These are phyloP conservation scores for Paspalum vaginatum DNA, from an alignment of 176 grass and related monocot species.

Conservation along the genomic window DNA sequence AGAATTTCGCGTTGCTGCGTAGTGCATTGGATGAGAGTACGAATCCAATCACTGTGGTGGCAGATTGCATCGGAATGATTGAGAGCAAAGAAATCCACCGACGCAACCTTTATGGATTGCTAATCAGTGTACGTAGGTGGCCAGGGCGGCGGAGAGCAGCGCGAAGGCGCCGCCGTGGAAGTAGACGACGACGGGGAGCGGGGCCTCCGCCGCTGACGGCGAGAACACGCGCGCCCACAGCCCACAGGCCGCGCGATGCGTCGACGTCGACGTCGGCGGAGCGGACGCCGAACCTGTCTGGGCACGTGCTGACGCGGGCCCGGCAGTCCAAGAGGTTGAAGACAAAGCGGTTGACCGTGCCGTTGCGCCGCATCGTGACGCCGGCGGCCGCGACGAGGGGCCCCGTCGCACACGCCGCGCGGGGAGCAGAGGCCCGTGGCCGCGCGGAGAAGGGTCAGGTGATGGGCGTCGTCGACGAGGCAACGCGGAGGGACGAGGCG, in stretches of 20 bases:
- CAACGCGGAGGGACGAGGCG: too few species aligned
- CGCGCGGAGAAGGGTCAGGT: too few species aligned
- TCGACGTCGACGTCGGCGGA: slow-evolving; percentile 58
- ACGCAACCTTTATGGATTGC: too few species aligned
- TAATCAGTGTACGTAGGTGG: slow-evolving; percentile 8
- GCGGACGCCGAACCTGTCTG: slow-evolving; percentile 44
- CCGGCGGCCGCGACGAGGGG: slow-evolving; percentile 10
- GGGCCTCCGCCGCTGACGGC: neutral
- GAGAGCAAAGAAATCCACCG: too few species aligned
- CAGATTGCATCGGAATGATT: too few species aligned
- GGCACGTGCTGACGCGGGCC: neutral
- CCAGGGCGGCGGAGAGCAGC: slow-evolving; percentile 45
- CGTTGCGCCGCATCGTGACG: slow-evolving; percentile 48
- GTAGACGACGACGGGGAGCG: slow-evolving; percentile 55
- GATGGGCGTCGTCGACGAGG: too few species aligned
- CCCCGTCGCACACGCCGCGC: too few species aligned
- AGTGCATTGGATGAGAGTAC: too few species aligned
- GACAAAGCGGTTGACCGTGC: slow-evolving; percentile 56
- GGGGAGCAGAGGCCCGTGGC: too few species aligned
- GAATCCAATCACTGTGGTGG: too few species aligned
- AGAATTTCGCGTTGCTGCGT: too few species aligned
- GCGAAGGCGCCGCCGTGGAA: slow-evolving; percentile 78
- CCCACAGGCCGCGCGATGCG: slow-evolving; percentile 24
- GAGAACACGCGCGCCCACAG: slow-evolving; percentile 63
- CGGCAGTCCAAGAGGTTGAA: slow-evolving; percentile 49